Evolutionary conservation across 495 filamentous ascomycete genomes (phyloP), one percentile per base, ranked within the genome.

Genomic region (Lophiostoma macrostomum): DNA sequence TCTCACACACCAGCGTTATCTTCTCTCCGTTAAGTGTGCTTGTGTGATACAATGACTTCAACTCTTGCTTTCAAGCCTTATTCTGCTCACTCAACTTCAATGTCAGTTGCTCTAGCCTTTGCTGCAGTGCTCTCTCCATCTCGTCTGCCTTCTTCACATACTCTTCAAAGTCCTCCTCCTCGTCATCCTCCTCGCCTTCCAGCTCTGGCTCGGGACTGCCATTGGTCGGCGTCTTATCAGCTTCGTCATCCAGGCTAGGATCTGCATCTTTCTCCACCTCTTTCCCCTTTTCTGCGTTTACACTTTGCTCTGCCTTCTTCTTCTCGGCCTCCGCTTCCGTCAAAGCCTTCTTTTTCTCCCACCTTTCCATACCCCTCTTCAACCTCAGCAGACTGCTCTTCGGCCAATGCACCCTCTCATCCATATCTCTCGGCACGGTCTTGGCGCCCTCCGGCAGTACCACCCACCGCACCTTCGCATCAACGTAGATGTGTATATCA

Each of bases 31-130:
- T n/a, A n/a, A n/a, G n/a, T n/a, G n/a, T n/a, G n/a, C n/a, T n/a
- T n/a, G n/a, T n/a, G n/a, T n/a, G n/a, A n/a, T n/a, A n/a, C n/a
- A n/a, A n/a, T n/a, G n/a, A n/a, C n/a, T n/a, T n/a, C n/a, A n/a
- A n/a, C n/a, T n/a, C n/a, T n/a, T n/a, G n/a, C n/a, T n/a, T n/a
- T n/a, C n/a, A n/a, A n/a, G n/a, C 40, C 36, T 42, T 43, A 18
- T 37, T 47, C 10, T 51, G 30, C 24, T 58, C 29, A 23, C 16
- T 46, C 1, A 58, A 31, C 25, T 58, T 58, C 37, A 51, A 22
- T 5, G 22, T 58, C 54, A 58, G 34, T 32, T 39, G 43, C 31
- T 58, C 54, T 11, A 58, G 25, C 24, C 54, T 50, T 39, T 50
- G 46, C 23, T 45, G 46, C 23, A 58, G 37, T 20, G 40, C 24